Percentiles rank a stretch among this genome's conserved stretches.
phyloP scores from a whole-genome alignment of 306 rosid genomes.

The Glycyrrhiza uralensis region DNA sequence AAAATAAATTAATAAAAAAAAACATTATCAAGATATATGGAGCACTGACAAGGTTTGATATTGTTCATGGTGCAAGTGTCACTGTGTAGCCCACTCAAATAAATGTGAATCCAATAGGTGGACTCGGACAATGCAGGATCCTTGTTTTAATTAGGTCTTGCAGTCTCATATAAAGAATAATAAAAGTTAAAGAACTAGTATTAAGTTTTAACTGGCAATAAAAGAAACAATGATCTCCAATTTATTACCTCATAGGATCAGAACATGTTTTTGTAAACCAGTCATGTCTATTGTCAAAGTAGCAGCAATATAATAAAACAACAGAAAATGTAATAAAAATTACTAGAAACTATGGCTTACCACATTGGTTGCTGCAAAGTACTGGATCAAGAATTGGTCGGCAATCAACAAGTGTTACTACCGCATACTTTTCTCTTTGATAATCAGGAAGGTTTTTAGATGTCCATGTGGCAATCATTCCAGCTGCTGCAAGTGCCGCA shows the following conservation, averaged over 20 bases:
- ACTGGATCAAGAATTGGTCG: slow-evolving; percentile 79
- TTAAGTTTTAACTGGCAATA: not conserved
- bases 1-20: too few species aligned
- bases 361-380: slow-evolving; percentile 52
- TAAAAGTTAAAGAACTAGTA: not conserved
- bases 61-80: not conserved
- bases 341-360: slow-evolving; percentile 38
- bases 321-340: not conserved
- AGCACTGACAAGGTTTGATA: not conserved
- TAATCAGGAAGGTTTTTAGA: slow-evolving; percentile 52
- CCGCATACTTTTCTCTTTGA: slow-evolving; percentile 76
- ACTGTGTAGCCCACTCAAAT: not conserved
- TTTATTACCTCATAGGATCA: not conserved
- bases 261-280: not conserved
- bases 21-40: not conserved
- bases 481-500: slow-evolving; percentile 77
- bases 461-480: slow-evolving; percentile 61
- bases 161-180: not conserved
- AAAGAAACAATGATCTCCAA: not conserved
- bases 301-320: not conserved
- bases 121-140: not conserved
- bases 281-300: not conserved
- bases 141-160: not conserved
- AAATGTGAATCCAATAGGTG: not conserved
- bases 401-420: slow-evolving; percentile 77